Evolutionary conservation across 1,139 yeast genomes (phyloP).

Genomic region (Debaryomycetaceae sp.): DNA sequence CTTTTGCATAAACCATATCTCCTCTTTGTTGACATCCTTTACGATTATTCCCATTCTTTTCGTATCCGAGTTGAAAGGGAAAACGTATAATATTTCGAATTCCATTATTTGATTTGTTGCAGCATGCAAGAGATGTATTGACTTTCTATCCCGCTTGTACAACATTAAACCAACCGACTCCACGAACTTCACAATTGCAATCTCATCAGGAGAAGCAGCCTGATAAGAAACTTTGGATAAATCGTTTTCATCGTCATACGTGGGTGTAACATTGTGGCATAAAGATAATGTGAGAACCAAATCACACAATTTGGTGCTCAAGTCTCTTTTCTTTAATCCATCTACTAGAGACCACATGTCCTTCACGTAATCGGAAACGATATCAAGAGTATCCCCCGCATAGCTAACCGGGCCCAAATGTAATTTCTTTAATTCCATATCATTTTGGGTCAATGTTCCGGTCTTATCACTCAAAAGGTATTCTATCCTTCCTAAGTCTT

Average conservation of each 20-base stretch:
- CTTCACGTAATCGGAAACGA: constrained; percentile 68
- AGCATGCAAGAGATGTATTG: constrained; percentile 64
- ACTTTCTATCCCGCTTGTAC: constrained; percentile 74
- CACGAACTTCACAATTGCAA: constrained; percentile 93
- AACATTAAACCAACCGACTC: constrained; percentile 80
- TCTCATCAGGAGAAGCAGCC: constrained; percentile 98
- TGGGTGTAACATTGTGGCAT: constrained; percentile 87
- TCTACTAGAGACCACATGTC: constrained; percentile 20
- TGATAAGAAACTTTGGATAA: constrained; percentile 59
- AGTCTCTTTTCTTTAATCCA: constrained; percentile 45
- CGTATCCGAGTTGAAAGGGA: constrained; percentile 94
- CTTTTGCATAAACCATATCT: constrained; percentile 80
- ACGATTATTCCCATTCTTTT: constrained; percentile 95
- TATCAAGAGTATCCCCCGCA: constrained; percentile 88
- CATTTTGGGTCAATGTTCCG: constrained; percentile 96
- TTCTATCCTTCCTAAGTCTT: constrained; percentile 94
- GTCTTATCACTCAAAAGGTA: constrained; percentile 92
- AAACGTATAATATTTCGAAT: constrained; percentile 73
- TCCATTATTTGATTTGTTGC: constrained; percentile 50
- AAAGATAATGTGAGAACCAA: constrained; percentile 77
- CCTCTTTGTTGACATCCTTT: constrained; percentile 58
- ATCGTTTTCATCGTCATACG: constrained; percentile 19
- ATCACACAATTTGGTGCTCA: constrained; percentile 74
- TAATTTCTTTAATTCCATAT: constrained; percentile 92
- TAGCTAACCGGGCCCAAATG: constrained; percentile 92